Evolutionary conservation across 192 early-diverging fungal species (phyloP), one percentile per base, ranked within the genome.

Genomic region (Backusella macrospora): DNA sequence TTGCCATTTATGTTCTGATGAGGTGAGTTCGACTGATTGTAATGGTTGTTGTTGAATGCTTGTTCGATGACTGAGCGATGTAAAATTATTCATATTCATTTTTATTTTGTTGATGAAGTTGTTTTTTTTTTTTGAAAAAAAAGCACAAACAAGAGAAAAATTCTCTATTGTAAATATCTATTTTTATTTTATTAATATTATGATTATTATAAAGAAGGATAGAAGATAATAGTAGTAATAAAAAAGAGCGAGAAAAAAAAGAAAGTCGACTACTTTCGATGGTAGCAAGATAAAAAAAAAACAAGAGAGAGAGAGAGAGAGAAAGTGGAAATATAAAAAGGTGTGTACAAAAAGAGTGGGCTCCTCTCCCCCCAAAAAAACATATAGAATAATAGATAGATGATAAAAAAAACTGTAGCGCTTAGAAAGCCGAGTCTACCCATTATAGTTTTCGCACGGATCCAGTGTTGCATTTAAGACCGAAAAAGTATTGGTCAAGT

Each of bases 1-100:
- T 72, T 47, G 37, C 70, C 70, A 62, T 63, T 62, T 55, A 23
- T 40, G n/a, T 38, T 44, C 34, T 72, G 37, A 43, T 44, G 55
- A 34, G 59, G 59, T 43, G 39, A 37, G 42, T 44, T 72, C 23
- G 21, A 52, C n/a, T 44, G 14, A 21, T 9, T 15, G 21, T 62
- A 40, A 18, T 38, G 37, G 23, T 15, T 23, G 18, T 43, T 21
- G 52, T 12, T 26, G 21, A 7, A 18, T 59, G 21, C 26, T 59
- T 21, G 7, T 12, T 59, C 52, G 52, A n/a, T 59, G 52, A 59
- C 21, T 59, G 52, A 59, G 52, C 52, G 52, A 59, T 10, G 52
- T 59, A 59, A 59, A 59, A 23, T 59, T 59, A 59, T 59, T 59
- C 52, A 59, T 23, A 59, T 59, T 59, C 52, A 59, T 59, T 59